Conservation (phyloP, 2,329 filamentous ascomycete species). For the Coccinonectria pachysandricola region DNA sequence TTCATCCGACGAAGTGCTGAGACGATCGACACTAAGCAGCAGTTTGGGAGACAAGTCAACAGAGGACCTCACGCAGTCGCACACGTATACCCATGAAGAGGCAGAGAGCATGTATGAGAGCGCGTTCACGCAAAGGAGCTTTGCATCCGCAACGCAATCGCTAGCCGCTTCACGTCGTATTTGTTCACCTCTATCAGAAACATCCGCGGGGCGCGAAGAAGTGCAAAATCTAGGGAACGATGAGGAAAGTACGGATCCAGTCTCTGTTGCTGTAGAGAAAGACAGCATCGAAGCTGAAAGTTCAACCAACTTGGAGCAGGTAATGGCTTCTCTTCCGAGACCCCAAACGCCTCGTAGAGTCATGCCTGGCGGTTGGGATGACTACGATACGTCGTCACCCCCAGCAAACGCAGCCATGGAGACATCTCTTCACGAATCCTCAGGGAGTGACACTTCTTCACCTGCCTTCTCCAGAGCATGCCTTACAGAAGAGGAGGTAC, state of each 20-base stretch:
- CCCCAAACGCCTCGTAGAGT: constrained; percentile 5
- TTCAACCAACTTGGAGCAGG: too few relatives aligned
- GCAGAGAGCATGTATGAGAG: constrained; percentile 85
- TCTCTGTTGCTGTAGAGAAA: too few relatives aligned
- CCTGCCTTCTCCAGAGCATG: constrained; percentile 19
- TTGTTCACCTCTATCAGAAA: constrained; percentile 1
- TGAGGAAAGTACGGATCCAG: too few relatives aligned
- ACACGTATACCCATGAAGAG: constrained; percentile 67
- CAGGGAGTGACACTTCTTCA: constrained; percentile 19
- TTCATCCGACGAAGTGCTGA: constrained; percentile 5
- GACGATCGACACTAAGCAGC: constrained; percentile 7
- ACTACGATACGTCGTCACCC: constrained; percentile 20
- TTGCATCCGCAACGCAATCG: constrained; percentile 5
- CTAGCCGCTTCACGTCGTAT: constrained; percentile 5
- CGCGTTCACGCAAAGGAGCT: constrained; percentile 44
- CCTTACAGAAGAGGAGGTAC: constrained; percentile 9
- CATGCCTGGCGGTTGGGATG: constrained; percentile 46
- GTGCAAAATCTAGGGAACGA: not conserved
- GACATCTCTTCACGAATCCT: constrained; percentile 4
- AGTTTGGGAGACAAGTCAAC: constrained; percentile 8
- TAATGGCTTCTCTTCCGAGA: too few relatives aligned
- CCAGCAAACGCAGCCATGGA: constrained; percentile 2
- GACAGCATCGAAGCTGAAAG: too few relatives aligned
- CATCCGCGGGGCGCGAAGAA: constrained; percentile 1
- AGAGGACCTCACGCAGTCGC: constrained; percentile 53